phyloP scores from a whole-genome alignment of 2,329 filamentous ascomycete species.

The Aspergillus sergii region DNA sequence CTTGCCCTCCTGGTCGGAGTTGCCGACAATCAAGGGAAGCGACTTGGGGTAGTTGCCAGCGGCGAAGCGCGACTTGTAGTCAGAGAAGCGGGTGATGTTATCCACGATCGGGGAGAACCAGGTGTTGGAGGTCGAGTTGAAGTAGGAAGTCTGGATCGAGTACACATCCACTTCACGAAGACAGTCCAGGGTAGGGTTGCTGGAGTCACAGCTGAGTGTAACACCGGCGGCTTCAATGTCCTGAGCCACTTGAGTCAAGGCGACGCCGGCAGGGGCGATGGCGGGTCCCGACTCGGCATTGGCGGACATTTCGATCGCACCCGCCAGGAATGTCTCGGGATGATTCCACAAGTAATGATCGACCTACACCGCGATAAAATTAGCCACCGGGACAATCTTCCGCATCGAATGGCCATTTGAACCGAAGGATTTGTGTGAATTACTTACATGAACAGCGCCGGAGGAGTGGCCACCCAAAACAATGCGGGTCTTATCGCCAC shows the following conservation, averaged over 20 bases:
- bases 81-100: slow-evolving; percentile 23
- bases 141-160: slow-evolving; percentile 23
- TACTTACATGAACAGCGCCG: slow-evolving; percentile 19
- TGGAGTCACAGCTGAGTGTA: slow-evolving; percentile 18
- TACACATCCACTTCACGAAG: slow-evolving; percentile 23
- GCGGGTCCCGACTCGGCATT: slow-evolving; percentile 26
- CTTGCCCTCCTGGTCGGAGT: slow-evolving; percentile 26
- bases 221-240: slow-evolving; percentile 23
- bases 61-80: slow-evolving; percentile 23
- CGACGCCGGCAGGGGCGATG: slow-evolving; percentile 21
- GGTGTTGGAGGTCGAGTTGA: slow-evolving; percentile 27
- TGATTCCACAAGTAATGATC: slow-evolving; percentile 29
- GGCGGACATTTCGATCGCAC: slow-evolving; percentile 27
- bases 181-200: slow-evolving; percentile 22
- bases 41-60: slow-evolving; percentile 21
- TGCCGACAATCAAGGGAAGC: slow-evolving; percentile 24
- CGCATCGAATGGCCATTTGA: not conserved
- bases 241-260: slow-evolving; percentile 20
- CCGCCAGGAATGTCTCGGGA: slow-evolving; percentile 24
- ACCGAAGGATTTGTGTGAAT: not conserved
- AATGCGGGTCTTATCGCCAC: slow-evolving; percentile 24
- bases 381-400: not conserved
- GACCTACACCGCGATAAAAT: not conserved
- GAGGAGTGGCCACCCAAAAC: slow-evolving; percentile 27
- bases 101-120: slow-evolving; percentile 25